Base-by-base conservation (phyloP, 2,329 filamentous ascomycete genomes). In the Teratosphaeria viscida region DNA sequence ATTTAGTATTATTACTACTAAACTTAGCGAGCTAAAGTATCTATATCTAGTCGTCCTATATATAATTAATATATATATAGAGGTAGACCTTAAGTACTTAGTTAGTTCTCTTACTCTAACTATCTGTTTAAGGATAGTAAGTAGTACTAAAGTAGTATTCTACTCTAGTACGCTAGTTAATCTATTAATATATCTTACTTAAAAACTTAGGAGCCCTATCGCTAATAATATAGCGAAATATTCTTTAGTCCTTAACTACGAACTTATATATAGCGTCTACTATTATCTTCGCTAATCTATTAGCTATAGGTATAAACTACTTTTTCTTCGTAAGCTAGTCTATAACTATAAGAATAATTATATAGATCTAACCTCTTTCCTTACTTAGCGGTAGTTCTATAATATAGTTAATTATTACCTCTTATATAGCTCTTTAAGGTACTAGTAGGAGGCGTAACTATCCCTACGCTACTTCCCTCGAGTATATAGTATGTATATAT, bases 51-150 rank as follows among this genome's bases (percentile, higher is more conserved):
- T n/a, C n/a, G n/a, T n/a, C n/a, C n/a, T n/a, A n/a, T n/a, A n/a
- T n/a, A n/a, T n/a, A 55, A 26, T 59, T 59, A 56, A 59, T 26
- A 26, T 52, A 59, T 1, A n/a, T n/a, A n/a, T n/a, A n/a, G 10
- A n/a, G 19, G 23, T 29, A 59, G 54, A 52, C 56, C 23, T 59
- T 34, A 35, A 59, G 10, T 2, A 5, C 11, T 23, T 59, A 52
- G 27, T 59, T 59, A 34, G 39, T 43, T 35, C 54, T 10, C 43
- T 59, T 29, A 14, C 27, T 32, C 23, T 59, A 55, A 29, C 57
- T 52, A 52, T 72, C 61, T 3, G 62, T 71, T 59, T 70, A 49
- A 10, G 61, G 58, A 55, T 73, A 63, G 57, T 64, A 70, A 16
- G 63, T 59, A 16, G 63, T 16, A 62, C 69, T 4, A 68, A 61